These are phyloP conservation scores for Aspergillus sp. DNA, from an alignment of 2,329 filamentous ascomycete species.

Conservation along the genomic window DNA sequence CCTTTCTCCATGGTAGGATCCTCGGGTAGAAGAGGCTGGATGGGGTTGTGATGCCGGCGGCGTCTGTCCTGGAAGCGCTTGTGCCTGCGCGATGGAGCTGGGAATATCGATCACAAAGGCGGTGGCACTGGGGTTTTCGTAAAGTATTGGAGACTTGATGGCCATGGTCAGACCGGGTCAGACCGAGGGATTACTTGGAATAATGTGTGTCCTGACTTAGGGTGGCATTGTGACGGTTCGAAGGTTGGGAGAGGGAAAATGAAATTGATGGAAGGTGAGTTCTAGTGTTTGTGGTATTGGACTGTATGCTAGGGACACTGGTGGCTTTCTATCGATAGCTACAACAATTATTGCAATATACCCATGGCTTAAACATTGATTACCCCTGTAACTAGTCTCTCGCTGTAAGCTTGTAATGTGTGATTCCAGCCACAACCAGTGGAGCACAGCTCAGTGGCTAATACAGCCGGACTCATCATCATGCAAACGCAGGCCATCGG, in stretches of 20 bases:
- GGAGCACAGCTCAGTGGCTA: background rate
- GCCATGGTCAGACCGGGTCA: conserved; percentile 6
- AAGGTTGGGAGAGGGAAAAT: background rate
- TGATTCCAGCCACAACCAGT: background rate
- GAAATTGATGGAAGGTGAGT: background rate
- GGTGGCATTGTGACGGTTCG: background rate
- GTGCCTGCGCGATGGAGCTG: conserved; percentile 56
- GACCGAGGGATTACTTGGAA: no score
- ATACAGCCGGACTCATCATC: background rate
- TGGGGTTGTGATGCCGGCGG: background rate
- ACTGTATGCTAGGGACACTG: background rate
- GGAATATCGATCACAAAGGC: conserved; percentile 61
- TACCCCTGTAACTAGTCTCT: background rate
- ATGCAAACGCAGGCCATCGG: background rate
- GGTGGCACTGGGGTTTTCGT: conserved; percentile 48
- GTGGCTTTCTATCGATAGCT: background rate
- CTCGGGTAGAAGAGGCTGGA: background rate
- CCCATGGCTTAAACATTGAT: background rate
- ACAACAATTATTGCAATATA: background rate
- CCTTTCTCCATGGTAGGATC: background rate
- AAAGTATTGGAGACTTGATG: conserved; percentile 48
- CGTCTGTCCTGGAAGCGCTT: conserved; percentile 38
- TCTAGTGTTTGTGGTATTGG: no score
- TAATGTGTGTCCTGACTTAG: background rate
- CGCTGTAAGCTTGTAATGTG: background rate